Evolutionary conservation across 768 basidiomycete species (phyloP).

Genomic region (Mycena filopes): DNA sequence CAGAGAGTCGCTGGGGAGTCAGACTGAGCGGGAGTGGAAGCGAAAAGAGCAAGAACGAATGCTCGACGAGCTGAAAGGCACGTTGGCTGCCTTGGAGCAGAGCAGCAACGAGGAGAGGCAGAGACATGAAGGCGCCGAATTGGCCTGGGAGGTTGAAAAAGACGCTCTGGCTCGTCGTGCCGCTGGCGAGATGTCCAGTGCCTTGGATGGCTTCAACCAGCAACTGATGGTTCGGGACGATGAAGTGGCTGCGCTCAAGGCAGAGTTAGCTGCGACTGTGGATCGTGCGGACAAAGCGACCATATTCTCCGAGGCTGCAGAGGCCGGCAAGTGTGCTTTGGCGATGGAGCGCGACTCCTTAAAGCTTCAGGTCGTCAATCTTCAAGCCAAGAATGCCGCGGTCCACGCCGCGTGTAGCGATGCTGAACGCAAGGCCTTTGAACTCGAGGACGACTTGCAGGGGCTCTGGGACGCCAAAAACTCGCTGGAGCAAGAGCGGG

Average conservation of each 20-base stretch:
- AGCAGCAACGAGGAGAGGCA: constrained; percentile 53
- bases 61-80: constrained; percentile 52
- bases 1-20: constrained; percentile 53
- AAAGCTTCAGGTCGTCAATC: constrained; percentile 50
- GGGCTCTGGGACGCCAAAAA: constrained; percentile 63
- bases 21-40: constrained; percentile 53
- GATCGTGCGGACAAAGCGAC: constrained; percentile 64
- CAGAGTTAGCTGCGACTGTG: constrained; percentile 77
- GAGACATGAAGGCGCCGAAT: constrained; percentile 52
- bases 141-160: constrained; percentile 63
- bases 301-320: constrained; percentile 54
- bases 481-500: constrained; percentile 63
- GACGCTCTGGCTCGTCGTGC: constrained; percentile 58
- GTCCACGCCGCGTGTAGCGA: constrained; percentile 68
- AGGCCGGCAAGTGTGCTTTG: constrained; percentile 48
- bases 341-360: constrained; percentile 55
- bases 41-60: constrained; percentile 52
- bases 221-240: constrained; percentile 55
- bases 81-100: constrained; percentile 54
- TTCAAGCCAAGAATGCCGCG: constrained; percentile 53
- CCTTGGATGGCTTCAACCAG: constrained; percentile 52
- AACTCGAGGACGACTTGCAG: constrained; percentile 66
- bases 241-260: constrained; percentile 59
- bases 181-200: no score
- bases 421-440: constrained; percentile 62